phyloP scores from a whole-genome alignment of 768 basidiomycete genomes.

The Termitomyces bulborhizus region DNA sequence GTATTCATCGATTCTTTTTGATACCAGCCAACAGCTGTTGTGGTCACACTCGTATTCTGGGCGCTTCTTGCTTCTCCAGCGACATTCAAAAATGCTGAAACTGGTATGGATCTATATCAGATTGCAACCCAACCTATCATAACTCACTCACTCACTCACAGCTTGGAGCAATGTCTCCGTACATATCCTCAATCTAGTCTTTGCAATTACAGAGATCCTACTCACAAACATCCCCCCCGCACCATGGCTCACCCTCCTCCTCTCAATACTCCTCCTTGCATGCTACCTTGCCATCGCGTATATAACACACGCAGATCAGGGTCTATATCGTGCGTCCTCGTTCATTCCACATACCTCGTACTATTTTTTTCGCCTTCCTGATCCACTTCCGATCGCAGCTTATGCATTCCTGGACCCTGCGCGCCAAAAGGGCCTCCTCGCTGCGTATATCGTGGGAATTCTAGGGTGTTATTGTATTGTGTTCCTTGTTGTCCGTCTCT shows the following conservation, averaged over 20 bases:
- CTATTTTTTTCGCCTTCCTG: not conserved
- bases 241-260: conserved; percentile 45
- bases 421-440: conserved; percentile 35
- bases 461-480: conserved; percentile 35
- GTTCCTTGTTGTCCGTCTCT: conserved; percentile 30
- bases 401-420: conserved; percentile 51
- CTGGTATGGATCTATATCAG: conserved; percentile 20
- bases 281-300: conserved; percentile 65
- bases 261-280: conserved; percentile 42
- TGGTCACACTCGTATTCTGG: no score
- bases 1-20: no score
- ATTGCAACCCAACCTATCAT: no score
- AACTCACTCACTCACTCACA: conserved; percentile 15
- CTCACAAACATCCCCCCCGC: conserved; percentile 45
- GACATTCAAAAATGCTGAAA: conserved; percentile 33
- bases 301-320: conserved; percentile 53
- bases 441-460: conserved; percentile 61
- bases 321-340: conserved; percentile 53
- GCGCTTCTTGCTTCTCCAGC: conserved; percentile 33
- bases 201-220: conserved; percentile 50
- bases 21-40: no score
- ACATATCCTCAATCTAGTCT: conserved; percentile 53
- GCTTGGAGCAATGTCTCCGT: conserved; percentile 56
- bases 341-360: not conserved
- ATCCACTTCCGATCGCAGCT: conserved; percentile 27